Conservation (phyloP, 2,329 filamentous ascomycete species). For the Fusarium veterinarium region DNA sequence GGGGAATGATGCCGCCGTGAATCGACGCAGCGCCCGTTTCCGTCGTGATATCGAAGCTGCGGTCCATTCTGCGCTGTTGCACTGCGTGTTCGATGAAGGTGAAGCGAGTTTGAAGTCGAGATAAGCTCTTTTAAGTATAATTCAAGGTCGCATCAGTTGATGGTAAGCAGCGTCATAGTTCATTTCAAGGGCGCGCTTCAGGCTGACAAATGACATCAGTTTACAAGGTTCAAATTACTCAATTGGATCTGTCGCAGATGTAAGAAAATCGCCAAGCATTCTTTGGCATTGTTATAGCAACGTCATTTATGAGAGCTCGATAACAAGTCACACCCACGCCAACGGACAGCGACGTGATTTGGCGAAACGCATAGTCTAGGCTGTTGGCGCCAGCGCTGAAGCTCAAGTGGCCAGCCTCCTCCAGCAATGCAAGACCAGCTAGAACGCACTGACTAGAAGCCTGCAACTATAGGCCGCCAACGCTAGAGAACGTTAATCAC, state of each 20-base stretch:
- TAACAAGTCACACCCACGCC: not conserved
- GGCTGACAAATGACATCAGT: slow-evolving; percentile 10
- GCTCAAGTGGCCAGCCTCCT: rapidly evolving
- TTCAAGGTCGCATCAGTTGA: too few relatives aligned
- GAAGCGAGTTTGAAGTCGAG: rapidly evolving
- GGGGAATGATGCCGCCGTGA: slow-evolving; percentile 1
- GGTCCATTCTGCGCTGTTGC: not conserved
- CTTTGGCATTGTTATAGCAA: not conserved
- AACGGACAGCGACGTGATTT: not conserved
- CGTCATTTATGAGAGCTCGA: not conserved
- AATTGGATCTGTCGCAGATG: not conserved
- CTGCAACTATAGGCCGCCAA: too few relatives aligned
- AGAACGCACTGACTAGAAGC: too few relatives aligned
- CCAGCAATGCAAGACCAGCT: too few relatives aligned
- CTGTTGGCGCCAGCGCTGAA: not conserved
- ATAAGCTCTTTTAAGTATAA: not conserved
- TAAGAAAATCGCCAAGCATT: not conserved
- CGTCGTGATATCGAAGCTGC: not conserved
- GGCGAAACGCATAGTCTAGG: too few relatives aligned
- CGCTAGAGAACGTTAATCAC: too few relatives aligned
- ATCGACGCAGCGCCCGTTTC: not conserved
- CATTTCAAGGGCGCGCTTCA: not conserved
- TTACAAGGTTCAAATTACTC: not conserved
- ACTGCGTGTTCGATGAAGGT: rapidly evolving
- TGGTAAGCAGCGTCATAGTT: not conserved